Conservation (phyloP, 1,284 basidiomycete genomes). For the Fomitopsis schrenkii region DNA sequence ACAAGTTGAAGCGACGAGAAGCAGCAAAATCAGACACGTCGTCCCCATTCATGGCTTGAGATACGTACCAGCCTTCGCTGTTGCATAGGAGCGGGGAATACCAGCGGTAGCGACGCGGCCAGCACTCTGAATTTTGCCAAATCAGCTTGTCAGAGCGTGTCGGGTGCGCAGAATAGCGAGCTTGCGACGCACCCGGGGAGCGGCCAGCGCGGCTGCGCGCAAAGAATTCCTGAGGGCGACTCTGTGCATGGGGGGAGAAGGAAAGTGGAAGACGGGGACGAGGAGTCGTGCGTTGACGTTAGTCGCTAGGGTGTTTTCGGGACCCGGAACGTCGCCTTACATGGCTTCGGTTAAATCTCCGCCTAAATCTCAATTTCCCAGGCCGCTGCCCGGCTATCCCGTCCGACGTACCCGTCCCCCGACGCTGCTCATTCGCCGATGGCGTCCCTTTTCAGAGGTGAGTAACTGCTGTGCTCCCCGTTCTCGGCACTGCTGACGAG, state of each 20-base stretch:
- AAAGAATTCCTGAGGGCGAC: constrained; percentile 83
- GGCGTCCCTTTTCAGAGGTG: constrained; percentile 29
- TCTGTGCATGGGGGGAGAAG: constrained; percentile 73
- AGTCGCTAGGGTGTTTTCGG: constrained; percentile 17
- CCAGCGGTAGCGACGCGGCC: constrained; percentile 39
- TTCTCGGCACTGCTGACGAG: background rate
- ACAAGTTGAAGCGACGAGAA: background rate
- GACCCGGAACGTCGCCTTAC: constrained; percentile 23
- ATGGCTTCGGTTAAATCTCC: constrained; percentile 29
- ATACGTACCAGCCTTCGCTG: constrained; percentile 91
- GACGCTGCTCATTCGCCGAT: constrained; percentile 20
- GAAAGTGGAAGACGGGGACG: constrained; percentile 20
- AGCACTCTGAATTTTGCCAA: constrained; percentile 38
- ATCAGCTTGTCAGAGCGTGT: constrained; percentile 12
- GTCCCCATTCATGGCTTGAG: constrained; percentile 2
- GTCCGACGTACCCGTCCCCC: constrained; percentile 14
- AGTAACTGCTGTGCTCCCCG: constrained; percentile 8
- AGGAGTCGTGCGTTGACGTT: constrained; percentile 21
- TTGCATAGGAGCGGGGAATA: constrained; percentile 85
- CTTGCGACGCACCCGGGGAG: constrained; percentile 48
- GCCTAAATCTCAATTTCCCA: constrained; percentile 23
- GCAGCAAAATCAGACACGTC: background rate
- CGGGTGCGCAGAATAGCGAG: constrained; percentile 12
- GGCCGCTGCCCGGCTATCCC: constrained; percentile 6
- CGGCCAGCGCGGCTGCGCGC: constrained; percentile 69